phyloP scores from a whole-genome alignment of 805 yeast genomes.

The Wickerhamiella occidentalis region DNA sequence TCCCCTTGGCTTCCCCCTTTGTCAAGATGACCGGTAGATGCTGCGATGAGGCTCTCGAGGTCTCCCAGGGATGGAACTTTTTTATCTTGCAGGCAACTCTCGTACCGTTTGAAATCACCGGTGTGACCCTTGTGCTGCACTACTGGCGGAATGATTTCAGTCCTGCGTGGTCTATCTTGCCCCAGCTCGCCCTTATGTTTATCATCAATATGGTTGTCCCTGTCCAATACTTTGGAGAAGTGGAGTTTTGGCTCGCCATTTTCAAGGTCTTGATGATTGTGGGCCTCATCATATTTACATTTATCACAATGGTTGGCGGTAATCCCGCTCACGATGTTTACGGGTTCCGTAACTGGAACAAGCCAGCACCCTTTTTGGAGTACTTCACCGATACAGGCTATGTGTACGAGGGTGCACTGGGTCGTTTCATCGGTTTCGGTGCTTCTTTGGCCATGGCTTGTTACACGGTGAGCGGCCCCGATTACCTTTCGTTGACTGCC shows the following conservation, averaged over 20 bases:
- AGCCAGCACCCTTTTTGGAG: constrained; percentile 47
- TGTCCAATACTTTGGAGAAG: constrained; percentile 65
- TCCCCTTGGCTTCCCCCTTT: constrained; percentile 70
- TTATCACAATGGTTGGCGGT: constrained; percentile 78
- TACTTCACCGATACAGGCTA: constrained; percentile 50
- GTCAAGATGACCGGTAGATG: constrained; percentile 62
- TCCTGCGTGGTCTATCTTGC: constrained; percentile 55
- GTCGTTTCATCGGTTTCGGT: constrained; percentile 61
- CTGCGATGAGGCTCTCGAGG: constrained; percentile 62
- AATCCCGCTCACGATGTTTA: constrained; percentile 57
- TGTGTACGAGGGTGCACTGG: constrained; percentile 59
- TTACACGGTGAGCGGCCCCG: constrained; percentile 79
- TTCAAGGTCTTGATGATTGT: constrained; percentile 61
- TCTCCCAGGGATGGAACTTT: constrained; percentile 70
- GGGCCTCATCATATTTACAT: constrained; percentile 66
- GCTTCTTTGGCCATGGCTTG: constrained; percentile 59
- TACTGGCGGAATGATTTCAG: constrained; percentile 70
- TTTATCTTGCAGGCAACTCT: constrained; percentile 64
- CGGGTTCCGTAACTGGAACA: constrained; percentile 46
- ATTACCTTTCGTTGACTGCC: constrained; percentile 72
- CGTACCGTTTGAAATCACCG: constrained; percentile 74
- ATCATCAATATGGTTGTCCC: constrained; percentile 53
- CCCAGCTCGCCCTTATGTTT: constrained; percentile 53
- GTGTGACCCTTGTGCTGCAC: constrained; percentile 66
- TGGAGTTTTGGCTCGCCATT: constrained; percentile 67